These are phyloP conservation scores for Microcos paniculata DNA, from an alignment of 345 rosid species.

Conservation along the genomic window DNA sequence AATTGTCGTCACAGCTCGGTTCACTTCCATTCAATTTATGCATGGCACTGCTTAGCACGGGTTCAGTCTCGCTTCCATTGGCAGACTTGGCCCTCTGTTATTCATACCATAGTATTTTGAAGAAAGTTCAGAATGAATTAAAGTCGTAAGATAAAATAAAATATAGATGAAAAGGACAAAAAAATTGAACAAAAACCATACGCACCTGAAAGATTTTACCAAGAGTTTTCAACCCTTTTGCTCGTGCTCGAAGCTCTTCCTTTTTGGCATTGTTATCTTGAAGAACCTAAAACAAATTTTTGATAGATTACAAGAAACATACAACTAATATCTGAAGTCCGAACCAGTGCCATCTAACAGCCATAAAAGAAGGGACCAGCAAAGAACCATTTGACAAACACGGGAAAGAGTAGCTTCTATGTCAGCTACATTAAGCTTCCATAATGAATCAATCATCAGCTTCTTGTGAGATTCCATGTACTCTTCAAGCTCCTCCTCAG, in stretches of 20 bases:
- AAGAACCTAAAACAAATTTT: conserved; percentile 70
- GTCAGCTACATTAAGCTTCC: conserved; percentile 99
- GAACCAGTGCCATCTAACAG: conserved; percentile 4
- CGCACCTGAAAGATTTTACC: conserved; percentile 95
- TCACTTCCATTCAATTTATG: conserved; percentile 59
- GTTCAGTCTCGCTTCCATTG: conserved; percentile 58
- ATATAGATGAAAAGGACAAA: not conserved
- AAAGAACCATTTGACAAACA: conserved; percentile 91
- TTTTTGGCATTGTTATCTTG: conserved; percentile 79
- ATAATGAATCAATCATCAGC: conserved; percentile 87
- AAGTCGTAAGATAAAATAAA: not conserved
- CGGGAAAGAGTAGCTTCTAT: conserved; percentile 93
- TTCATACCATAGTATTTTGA: conserved; percentile 15
- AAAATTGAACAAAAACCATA: not conserved
- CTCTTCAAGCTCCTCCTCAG: conserved; percentile 89
- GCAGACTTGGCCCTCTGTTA: conserved; percentile 64
- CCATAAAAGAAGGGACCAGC: not conserved
- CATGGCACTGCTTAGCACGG: conserved; percentile 28
- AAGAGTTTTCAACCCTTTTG: conserved; percentile 88
- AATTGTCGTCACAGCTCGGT: conserved; percentile 31
- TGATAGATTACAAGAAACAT: conserved; percentile 22
- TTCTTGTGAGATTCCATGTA: conserved; percentile 85
- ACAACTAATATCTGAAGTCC: not conserved
- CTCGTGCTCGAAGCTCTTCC: conserved; percentile 90
- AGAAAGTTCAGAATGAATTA: not conserved